Percentiles rank a stretch among this genome's conserved stretches.
phyloP scores from a whole-genome alignment of 441 rosid species.

The Pelargonium myrrhifolium region DNA sequence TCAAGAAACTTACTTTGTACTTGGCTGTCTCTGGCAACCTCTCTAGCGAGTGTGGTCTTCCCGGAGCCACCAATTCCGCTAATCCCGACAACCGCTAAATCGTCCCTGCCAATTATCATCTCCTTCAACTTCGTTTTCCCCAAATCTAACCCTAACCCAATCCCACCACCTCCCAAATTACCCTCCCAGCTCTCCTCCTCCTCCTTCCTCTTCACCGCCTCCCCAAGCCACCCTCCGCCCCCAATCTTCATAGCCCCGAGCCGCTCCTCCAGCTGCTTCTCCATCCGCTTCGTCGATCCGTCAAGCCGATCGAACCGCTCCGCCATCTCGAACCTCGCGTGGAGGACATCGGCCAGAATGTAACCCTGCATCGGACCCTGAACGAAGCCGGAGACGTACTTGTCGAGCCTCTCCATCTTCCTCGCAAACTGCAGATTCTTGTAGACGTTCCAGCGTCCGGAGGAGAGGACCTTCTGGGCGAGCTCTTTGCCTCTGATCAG shows the following conservation, averaged over 20 bases:
- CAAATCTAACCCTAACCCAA: slow-evolving; percentile 43
- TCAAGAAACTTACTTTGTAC: slow-evolving; percentile 44
- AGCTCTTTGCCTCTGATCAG: slow-evolving; percentile 47
- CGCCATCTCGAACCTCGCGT: slow-evolving; percentile 29
- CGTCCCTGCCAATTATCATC: slow-evolving; percentile 42
- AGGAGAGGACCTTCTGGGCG: slow-evolving; percentile 30
- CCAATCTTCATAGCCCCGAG: slow-evolving; percentile 59
- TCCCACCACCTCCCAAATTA: slow-evolving; percentile 23
- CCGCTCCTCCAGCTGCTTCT: slow-evolving; percentile 32
- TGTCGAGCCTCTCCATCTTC: slow-evolving; percentile 69
- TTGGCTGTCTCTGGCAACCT: slow-evolving; percentile 48
- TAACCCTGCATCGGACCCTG: slow-evolving; percentile 35
- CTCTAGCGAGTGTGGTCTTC: slow-evolving; percentile 72
- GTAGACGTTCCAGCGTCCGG: slow-evolving; percentile 57
- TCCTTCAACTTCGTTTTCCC: slow-evolving; percentile 69
- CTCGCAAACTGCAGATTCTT: slow-evolving; percentile 35
- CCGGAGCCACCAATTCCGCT: slow-evolving; percentile 85
- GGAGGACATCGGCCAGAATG: slow-evolving; percentile 60
- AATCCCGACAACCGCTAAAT: slow-evolving; percentile 43
- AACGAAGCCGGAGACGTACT: slow-evolving; percentile 33
- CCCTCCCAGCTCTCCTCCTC: slow-evolving; percentile 33
- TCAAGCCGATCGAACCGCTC: slow-evolving; percentile 53
- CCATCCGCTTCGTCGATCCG: slow-evolving; percentile 24
- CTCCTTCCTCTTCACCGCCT: slow-evolving; percentile 47
- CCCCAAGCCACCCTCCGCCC: slow-evolving; percentile 48